Conservation (phyloP, 1,284 basidiomycete species). For the Sparassis latifolia region DNA sequence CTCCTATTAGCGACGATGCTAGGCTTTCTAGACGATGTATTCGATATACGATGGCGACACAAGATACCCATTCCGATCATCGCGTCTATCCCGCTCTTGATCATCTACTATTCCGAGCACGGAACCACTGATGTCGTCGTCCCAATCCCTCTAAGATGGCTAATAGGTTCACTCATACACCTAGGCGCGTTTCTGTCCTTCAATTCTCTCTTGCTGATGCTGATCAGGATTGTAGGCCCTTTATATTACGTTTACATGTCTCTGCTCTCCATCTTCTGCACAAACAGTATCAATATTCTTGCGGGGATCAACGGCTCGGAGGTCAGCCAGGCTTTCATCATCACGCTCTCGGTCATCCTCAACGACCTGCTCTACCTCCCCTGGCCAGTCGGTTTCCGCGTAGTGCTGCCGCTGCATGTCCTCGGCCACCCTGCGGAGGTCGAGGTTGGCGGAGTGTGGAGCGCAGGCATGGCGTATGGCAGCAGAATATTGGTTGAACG, state of each 20-base stretch:
- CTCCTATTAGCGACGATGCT: slow-evolving; percentile 89
- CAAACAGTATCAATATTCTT: slow-evolving; percentile 98
- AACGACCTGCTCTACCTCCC: slow-evolving; percentile 94
- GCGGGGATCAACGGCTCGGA: slow-evolving; percentile 98
- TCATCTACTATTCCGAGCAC: slow-evolving; percentile 93
- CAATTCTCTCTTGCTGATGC: background rate
- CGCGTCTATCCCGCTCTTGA: slow-evolving; percentile 88
- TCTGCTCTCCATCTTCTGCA: slow-evolving; percentile 92
- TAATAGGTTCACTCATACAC: slow-evolving; percentile 80
- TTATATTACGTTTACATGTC: slow-evolving; percentile 98
- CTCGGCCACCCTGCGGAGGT: slow-evolving; percentile 61
- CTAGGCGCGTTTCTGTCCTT: slow-evolving; percentile 53
- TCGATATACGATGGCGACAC: slow-evolving; percentile 98
- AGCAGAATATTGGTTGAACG: slow-evolving; percentile 84
- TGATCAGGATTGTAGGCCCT: slow-evolving; percentile 50
- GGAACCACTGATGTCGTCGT: slow-evolving; percentile 95
- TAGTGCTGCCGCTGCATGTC: slow-evolving; percentile 65
- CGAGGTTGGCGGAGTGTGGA: slow-evolving; percentile 71
- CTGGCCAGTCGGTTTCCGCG: slow-evolving; percentile 65
- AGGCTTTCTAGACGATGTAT: slow-evolving; percentile 96
- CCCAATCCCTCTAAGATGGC: slow-evolving; percentile 67
- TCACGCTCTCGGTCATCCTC: slow-evolving; percentile 82
- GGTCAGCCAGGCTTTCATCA: slow-evolving; percentile 89
- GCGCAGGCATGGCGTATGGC: slow-evolving; percentile 79
- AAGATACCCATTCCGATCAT: slow-evolving; percentile 97